These are phyloP conservation scores for Clarireedia monteithiana DNA, from an alignment of 2,329 filamentous ascomycete species.

Conservation along the genomic window DNA sequence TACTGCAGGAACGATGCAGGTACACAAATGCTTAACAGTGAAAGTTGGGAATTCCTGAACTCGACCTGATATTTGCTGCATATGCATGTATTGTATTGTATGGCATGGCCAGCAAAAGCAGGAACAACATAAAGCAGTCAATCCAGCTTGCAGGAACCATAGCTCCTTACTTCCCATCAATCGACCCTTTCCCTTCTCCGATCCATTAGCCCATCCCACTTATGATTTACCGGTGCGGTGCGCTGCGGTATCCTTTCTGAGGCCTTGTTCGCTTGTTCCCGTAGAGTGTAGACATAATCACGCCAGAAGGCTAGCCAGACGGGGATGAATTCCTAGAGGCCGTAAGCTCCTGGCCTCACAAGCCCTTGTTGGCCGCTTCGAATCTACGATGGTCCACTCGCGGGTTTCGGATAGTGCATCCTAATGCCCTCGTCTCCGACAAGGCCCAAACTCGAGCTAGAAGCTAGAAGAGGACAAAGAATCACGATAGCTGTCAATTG, in stretches of 20 bases:
- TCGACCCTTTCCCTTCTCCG: background rate
- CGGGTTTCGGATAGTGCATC: conserved; percentile 7
- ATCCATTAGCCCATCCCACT: conserved; percentile 5
- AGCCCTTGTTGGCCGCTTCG: background rate
- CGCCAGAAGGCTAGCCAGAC: conserved; percentile 1
- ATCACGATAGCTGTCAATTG: conserved; percentile 3
- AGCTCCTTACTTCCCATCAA: background rate
- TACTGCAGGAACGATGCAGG: conserved; percentile 28
- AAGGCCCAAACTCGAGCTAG: background rate
- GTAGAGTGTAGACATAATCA: background rate
- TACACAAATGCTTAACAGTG: conserved; percentile 11
- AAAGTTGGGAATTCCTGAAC: conserved; percentile 6
- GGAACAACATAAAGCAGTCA: conserved; percentile 1
- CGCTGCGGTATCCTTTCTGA: background rate
- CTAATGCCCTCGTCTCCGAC: conserved; percentile 6
- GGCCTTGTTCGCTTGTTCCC: conserved; percentile 4
- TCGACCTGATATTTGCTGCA: conserved; percentile 1
- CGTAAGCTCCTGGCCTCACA: background rate
- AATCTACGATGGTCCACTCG: conserved; percentile 11
- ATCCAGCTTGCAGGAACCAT: background rate
- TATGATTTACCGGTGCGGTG: background rate
- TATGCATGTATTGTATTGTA: conserved; percentile 2
- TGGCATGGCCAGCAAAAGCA: background rate
- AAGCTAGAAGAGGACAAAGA: background rate
- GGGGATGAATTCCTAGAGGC: conserved; percentile 4